Percentiles rank a stretch among this genome's conserved stretches.
Conservation (phyloP, 768 basidiomycete species). For the Trametes cinnabarina region DNA sequence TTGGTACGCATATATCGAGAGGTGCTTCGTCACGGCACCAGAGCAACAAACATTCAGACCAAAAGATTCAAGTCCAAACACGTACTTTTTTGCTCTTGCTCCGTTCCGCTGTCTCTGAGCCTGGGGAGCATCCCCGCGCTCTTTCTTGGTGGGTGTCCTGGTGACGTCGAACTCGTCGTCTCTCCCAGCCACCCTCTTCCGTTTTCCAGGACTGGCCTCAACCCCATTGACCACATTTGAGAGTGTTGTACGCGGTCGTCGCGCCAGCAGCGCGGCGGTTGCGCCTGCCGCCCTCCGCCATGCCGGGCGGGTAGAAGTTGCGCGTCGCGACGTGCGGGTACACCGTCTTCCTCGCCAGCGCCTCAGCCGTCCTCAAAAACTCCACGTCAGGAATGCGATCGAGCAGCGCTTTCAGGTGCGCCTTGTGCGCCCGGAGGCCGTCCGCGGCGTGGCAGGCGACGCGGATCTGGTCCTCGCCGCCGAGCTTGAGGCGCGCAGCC, state of each 20-base stretch:
- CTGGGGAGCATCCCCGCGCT: constrained; percentile 40
- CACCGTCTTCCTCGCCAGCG: constrained; percentile 59
- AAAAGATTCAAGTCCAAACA: constrained; percentile 7
- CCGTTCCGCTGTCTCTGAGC: constrained; percentile 44
- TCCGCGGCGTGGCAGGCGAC: constrained; percentile 91
- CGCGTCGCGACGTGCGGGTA: constrained; percentile 76
- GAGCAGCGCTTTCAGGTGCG: constrained; percentile 61
- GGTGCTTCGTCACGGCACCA: too few species aligned
- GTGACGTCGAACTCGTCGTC: constrained; percentile 65
- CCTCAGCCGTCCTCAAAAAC: constrained; percentile 31
- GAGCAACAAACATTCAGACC: not conserved
- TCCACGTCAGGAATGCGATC: constrained; percentile 66
- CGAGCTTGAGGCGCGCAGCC: constrained; percentile 84
- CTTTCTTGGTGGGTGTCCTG: constrained; percentile 67
- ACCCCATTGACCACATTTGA: constrained; percentile 48
- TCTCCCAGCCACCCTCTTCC: constrained; percentile 49
- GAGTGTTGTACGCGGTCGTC: constrained; percentile 39
- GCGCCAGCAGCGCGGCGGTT: constrained; percentile 45
- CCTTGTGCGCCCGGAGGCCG: constrained; percentile 66
- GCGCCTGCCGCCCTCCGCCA: constrained; percentile 57
- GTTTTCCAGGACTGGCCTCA: constrained; percentile 64
- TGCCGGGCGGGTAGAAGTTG: constrained; percentile 59
- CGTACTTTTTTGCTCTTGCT: constrained; percentile 63
- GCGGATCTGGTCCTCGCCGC: constrained; percentile 97
- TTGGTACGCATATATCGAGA: too few species aligned